These are phyloP conservation scores for Talaromyces albobiverticillius DNA, from an alignment of 2,329 filamentous ascomycete species.

Conservation along the genomic window DNA sequence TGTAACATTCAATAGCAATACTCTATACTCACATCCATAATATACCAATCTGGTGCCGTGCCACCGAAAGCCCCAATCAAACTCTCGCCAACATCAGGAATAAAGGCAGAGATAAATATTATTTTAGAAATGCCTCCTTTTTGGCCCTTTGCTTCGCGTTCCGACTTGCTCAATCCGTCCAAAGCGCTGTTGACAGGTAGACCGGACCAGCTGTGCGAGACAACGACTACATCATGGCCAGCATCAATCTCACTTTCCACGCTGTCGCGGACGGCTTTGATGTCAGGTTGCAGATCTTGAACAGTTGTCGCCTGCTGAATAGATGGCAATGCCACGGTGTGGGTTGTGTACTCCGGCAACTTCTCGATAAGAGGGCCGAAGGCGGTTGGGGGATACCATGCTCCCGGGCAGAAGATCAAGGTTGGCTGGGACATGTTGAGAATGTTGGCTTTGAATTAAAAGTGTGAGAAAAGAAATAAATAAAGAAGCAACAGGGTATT, in stretches of 20 bases:
- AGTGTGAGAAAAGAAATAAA: too few species aligned
- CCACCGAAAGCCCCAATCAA: constrained; percentile 30
- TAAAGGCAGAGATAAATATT: constrained; percentile 33
- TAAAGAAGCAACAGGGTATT: too few species aligned
- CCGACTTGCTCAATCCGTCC: constrained; percentile 21
- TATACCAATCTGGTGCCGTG: constrained; percentile 26
- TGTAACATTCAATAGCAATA: too few species aligned
- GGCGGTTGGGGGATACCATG: constrained; percentile 30
- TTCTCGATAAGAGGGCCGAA: constrained; percentile 25
- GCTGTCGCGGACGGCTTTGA: constrained; percentile 29
- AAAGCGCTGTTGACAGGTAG: constrained; percentile 35
- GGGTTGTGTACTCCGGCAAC: constrained; percentile 22
- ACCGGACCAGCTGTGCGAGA: constrained; percentile 37
- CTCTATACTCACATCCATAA: constrained; percentile 28
- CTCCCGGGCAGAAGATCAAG: constrained; percentile 29
- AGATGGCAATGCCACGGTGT: constrained; percentile 27
- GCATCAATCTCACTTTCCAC: constrained; percentile 27
- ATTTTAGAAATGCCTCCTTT: constrained; percentile 33
- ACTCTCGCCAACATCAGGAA: constrained; percentile 31
- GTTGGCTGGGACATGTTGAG: constrained; percentile 25
- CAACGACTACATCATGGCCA: constrained; percentile 29
- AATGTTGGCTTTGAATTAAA: too few species aligned
- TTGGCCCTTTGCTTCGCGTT: constrained; percentile 25
- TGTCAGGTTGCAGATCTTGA: constrained; percentile 27
- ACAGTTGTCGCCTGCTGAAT: constrained; percentile 24